Evolutionary conservation across 2,329 filamentous ascomycete genomes (phyloP), one percentile per base, ranked within the genome.

Genomic region (Boeremia lycopersici): DNA sequence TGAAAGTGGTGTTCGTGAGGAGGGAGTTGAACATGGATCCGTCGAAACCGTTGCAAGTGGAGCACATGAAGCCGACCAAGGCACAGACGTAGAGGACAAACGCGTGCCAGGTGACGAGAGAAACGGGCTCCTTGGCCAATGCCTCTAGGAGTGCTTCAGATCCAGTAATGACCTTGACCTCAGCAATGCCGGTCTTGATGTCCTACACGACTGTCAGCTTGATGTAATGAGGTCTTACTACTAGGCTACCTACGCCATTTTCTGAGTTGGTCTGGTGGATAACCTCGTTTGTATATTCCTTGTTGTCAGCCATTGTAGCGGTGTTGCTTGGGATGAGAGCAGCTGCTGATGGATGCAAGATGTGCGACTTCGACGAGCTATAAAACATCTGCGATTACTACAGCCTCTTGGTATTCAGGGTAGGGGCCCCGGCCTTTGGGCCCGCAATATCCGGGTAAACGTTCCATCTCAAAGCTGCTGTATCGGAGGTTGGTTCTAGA

Each of bases 41-140:
- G 60, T 86, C 84, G 59, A 82, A 86, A 26, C 83, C 83, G 67
- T 84, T 84, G 77, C 82, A 80, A 8, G 81, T 83, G 23, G 79
- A 81, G 56, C 74, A 77, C 59, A 78, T 74, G 64, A 77, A 79
- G 29, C 75, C 77, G 12, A 57, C 48, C 34, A 68, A 50, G 23
- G 59, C 55, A 39, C 61, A 65, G 13, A 64, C 35, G 45, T 62
- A 67, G 8, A 72, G 65, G 31, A 65, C 53, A 19, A 73, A 45
- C 15, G 64, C 58, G 38, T 52, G 52, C 8, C 17, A 15, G 33
- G 51, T 59, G 48, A 69, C 66, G 6, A 46, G 41, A 3, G 30
- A 48, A 1, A 80, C 77, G 8, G 81, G 79, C 63, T 85, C 83
- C 70, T 81, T 80, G 64, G 82, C 65, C 69, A 81, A 76, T 19